Evolutionary conservation across 1,139 yeast genomes (phyloP), one percentile per base, ranked within the genome.

Genomic region (Ogataea hybrid): DNA sequence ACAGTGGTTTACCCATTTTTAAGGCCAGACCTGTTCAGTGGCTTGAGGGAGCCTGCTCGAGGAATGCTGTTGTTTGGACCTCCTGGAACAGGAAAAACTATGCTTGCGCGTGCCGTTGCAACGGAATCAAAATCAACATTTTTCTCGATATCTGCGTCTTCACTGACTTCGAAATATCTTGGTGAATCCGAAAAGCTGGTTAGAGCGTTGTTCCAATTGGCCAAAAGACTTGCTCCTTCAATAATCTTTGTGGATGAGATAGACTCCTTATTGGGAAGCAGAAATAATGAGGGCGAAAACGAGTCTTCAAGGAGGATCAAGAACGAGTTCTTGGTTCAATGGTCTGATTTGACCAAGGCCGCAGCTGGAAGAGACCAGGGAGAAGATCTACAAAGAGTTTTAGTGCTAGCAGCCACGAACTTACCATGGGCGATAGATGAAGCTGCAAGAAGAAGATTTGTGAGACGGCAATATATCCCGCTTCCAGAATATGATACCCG

Each of bases 371-470:
- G 59, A 63, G 81, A 76, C 39, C 65, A 69, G 2, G 74, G 71
- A 10, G 84, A 76, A 32, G 84, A 79, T 51, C 75, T 78, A 25
- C 81, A 80, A 48, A 69, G 97, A 43, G 98, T 92, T 3, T 71
- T 92, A 25, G 96, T 92, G 4, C 69, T 92, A 30, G 98, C 97
- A 0, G 98, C 98, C 1, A 92, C 99, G 0, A 92, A 92, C 61
- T 65, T 92, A 51, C 99, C 99, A 0, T 92, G 99, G 99, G 84
- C 89, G 3, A 90, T 92, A 49, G 99, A 92, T 64, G 98, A 94
- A 61, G 98, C 98, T 3, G 99, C 98, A 0, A 71, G 98, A 57
- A 76, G 98, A 61, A 75, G 98, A 54, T 92, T 92, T 67, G 96
- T 87, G 5, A 75, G 96, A 51, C 71, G 97, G 43, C 97, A 89